Evolutionary conservation across 257 asterid species (phyloP), one percentile per base, ranked within the genome.

Genomic region (Penstemon eatonii): DNA sequence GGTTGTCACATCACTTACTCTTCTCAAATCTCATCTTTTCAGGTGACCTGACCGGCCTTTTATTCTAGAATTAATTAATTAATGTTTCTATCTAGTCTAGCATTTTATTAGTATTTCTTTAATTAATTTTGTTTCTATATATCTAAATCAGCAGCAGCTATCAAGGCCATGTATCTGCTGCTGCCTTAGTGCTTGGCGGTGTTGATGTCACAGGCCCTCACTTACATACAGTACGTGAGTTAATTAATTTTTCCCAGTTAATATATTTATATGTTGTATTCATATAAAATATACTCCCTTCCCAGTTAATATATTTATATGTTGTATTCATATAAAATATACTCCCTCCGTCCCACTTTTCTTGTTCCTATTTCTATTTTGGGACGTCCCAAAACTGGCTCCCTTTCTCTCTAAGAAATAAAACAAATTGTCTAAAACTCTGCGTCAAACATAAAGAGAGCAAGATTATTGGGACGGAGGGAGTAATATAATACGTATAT

Each of bases 121-220:
- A 65, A 8, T 52, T 44, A 54, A 75, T 46, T 60, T 39, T 79
- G 63, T 72, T 19, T 15, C 18, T 15, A n/a, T n/a, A n/a, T n/a
- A 15, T 50, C 38, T 82, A 69, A 56, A 69, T 63, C 71, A 93
- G 96, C 72, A 15, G 18, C 18, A 15, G 18, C 18, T 76, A 93
- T 72, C 98, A 93, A 80, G 97, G 98, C 11, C 58, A 90, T 76
- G 97, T 90, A 33, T 83, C 89, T 38, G 98, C 97, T 74, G 98
- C 97, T 15, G 18, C 18, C 38, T 81, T 92, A 85, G 98, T 92
- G 66, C 96, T 92, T 19, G 98, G 97, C 57, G 98, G 98, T 58
- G 98, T 92, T 71, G 98, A 92, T 62, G 76, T 86, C 60, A 85
- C 91, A 0, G 98, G 98, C 60, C 98, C 98, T 19, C 98, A 90